phyloP scores from a whole-genome alignment of 202 grass and related monocot genomes.

The Musa balbisiana region DNA sequence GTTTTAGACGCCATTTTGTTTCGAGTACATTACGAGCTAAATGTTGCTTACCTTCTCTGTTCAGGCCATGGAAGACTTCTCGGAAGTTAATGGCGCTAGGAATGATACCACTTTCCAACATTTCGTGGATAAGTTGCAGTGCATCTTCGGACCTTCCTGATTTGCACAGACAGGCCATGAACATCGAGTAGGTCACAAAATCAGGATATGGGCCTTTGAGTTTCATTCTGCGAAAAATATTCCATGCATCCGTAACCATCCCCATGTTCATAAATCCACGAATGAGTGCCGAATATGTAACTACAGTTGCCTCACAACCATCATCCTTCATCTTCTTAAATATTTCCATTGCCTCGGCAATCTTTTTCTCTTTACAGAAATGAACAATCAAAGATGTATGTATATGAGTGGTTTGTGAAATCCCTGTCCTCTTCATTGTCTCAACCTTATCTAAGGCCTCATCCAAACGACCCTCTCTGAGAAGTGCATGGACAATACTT shows the following conservation, averaged over 20 bases:
- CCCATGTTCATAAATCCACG: constrained; percentile 62
- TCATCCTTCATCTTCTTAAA: constrained; percentile 64
- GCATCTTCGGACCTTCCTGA: constrained; percentile 60
- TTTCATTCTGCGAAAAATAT: constrained; percentile 66
- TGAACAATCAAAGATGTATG: constrained; percentile 81
- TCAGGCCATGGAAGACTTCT: constrained; percentile 68
- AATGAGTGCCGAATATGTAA: constrained; percentile 72
- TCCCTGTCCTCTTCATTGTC: constrained; percentile 60
- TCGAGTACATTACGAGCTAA: constrained; percentile 52
- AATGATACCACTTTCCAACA: constrained; percentile 57
- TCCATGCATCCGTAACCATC: constrained; percentile 70
- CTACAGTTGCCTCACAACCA: constrained; percentile 49
- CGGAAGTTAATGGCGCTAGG: constrained; percentile 70
- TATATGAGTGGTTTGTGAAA: constrained; percentile 47
- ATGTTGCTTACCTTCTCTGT: constrained; percentile 64
- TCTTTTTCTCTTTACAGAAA: constrained; percentile 67
- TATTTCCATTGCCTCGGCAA: constrained; percentile 42
- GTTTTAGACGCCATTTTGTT: constrained; percentile 57
- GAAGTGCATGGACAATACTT: constrained; percentile 66
- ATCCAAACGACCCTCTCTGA: constrained; percentile 48
- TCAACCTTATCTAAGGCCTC: constrained; percentile 56
- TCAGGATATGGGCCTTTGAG: constrained; percentile 66
- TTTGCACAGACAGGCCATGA: constrained; percentile 74
- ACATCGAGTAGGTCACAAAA: constrained; percentile 81
- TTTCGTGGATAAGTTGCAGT: constrained; percentile 51